Evolutionary conservation across 2,329 filamentous ascomycete genomes (phyloP), one percentile per base, ranked within the genome.

Genomic region (Stagonosporopsis tanaceti): DNA sequence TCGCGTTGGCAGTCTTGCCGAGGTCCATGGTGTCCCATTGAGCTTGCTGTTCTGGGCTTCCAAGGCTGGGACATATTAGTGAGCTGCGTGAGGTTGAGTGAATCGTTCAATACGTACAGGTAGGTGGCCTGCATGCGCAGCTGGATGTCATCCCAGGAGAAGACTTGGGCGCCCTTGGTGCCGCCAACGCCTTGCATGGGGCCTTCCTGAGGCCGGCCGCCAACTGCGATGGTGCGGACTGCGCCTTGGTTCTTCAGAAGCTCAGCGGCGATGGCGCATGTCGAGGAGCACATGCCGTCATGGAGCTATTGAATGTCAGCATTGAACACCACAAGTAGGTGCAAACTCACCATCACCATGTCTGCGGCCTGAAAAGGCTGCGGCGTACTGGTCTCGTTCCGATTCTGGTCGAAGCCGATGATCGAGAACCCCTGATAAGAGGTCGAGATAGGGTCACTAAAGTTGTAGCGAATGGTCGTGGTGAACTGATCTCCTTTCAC

Each of bases 221-320:
- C 79, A 2, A 81, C 65, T 5, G 73, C 76, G 47, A 81, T 75
- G 37, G 75, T 77, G 42, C 77, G 74, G 32, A 81, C 74, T 25
- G 73, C 76, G 9, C 73, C 79, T 68, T 80, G 78, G 46, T 78
- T 77, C 20, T 77, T 76, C 67, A 81, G 77, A 4, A 81, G 67
- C 57, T 81, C 79, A n/a, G 72, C 68, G 58, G 78, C 79, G 57
- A 81, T 78, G 38, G 78, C 76, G 67, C 79, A 81, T n/a, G 79
- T 80, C 0, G 73, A 77, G 1, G 77, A 77, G 64, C 79, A 81
- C 72, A 78, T 78, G 53, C 79, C 79, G 50, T 81, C 79, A 60
- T 75, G 71, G 3, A 80, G 61, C 60, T 70, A 17, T 0, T 4
- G 17, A 6, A 15, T 3, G 34, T 63, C 47, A 64, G 56, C 38